Conservation (phyloP, 1,284 basidiomycete genomes). For the Tremellales sp. region DNA sequence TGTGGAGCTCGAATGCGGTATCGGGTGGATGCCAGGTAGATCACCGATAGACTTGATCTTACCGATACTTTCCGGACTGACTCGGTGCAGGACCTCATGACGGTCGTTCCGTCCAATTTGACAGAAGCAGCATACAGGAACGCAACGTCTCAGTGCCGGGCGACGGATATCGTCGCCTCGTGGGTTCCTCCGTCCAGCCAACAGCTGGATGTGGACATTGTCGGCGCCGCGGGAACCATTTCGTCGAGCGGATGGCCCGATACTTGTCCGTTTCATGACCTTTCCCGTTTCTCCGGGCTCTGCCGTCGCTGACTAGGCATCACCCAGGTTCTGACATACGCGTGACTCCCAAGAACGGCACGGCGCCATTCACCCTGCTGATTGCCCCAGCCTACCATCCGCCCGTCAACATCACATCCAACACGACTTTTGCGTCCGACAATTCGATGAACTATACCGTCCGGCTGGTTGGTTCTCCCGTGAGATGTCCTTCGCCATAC, state of each 20-base stretch:
- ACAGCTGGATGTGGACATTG: conserved; percentile 23
- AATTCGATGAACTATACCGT: conserved; percentile 31
- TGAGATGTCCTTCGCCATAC: neutral
- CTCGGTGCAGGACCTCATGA: conserved; percentile 21
- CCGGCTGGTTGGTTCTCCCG: conserved; percentile 8
- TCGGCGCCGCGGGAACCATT: conserved; percentile 16
- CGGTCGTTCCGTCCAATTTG: conserved; percentile 16
- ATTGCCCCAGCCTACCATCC: conserved; percentile 33
- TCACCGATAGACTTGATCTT: neutral
- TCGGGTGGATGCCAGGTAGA: conserved; percentile 28
- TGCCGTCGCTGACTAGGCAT: neutral
- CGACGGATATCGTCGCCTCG: conserved; percentile 16
- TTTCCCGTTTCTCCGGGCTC: neutral
- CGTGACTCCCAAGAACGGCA: conserved; percentile 33
- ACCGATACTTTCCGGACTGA: conserved; percentile 1
- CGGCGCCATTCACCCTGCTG: conserved; percentile 28
- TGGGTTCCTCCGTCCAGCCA: conserved; percentile 22
- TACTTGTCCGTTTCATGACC: conserved; percentile 12
- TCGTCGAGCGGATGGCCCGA: conserved; percentile 28
- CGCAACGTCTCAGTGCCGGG: conserved; percentile 15
- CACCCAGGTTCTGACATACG: conserved; percentile 25
- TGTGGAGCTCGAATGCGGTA: conserved; percentile 23
- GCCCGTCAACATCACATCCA: conserved; percentile 32
- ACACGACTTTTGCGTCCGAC: conserved; percentile 4
- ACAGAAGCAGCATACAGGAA: conserved; percentile 19